Percentiles rank a stretch among this genome's conserved stretches.
Conservation (phyloP, 306 rosid genomes). For the Malus fusca region DNA sequence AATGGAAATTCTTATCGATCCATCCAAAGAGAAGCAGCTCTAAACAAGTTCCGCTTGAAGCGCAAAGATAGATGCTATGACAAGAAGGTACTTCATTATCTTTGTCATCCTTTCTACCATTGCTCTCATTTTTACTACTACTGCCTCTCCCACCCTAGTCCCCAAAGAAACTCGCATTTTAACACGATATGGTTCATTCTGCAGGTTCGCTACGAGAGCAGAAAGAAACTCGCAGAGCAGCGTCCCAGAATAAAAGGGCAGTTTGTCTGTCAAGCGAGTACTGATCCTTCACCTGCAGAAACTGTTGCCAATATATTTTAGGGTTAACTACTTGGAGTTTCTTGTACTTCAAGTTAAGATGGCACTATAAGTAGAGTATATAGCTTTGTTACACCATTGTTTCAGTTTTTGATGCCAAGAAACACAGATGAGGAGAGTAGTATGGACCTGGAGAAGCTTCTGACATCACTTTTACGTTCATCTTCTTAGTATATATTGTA, state of each 20-base stretch:
- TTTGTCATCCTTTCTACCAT: not conserved
- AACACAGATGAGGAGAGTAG: slow-evolving; percentile 8
- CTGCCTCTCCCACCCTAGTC: not conserved
- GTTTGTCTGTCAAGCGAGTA: slow-evolving; percentile 63
- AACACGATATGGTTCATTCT: slow-evolving; percentile 2
- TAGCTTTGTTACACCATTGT: slow-evolving; percentile 2
- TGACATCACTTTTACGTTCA: slow-evolving; percentile 11
- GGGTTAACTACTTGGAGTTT: slow-evolving; percentile 20
- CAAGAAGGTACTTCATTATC: slow-evolving; percentile 58
- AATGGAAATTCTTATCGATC: slow-evolving; percentile 44
- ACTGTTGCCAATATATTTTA: slow-evolving; percentile 28
- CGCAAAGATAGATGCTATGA: slow-evolving; percentile 93
- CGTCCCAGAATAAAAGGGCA: slow-evolving; percentile 97
- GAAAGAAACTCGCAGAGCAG: slow-evolving; percentile 97
- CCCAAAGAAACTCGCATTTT: not conserved
- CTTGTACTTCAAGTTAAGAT: slow-evolving; percentile 4
- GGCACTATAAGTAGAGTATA: slow-evolving; percentile 12
- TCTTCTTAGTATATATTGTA: not conserved
- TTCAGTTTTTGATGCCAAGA: slow-evolving; percentile 18
- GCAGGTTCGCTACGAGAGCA: slow-evolving; percentile 97
- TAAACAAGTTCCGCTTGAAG: slow-evolving; percentile 81
- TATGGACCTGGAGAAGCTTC: slow-evolving; percentile 30
- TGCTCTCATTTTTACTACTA: not conserved
- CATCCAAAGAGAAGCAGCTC: slow-evolving; percentile 74
- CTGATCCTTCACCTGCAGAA: slow-evolving; percentile 33